Conservation (phyloP, 148 eudicot species). For the Fagopyrum esculentum region DNA sequence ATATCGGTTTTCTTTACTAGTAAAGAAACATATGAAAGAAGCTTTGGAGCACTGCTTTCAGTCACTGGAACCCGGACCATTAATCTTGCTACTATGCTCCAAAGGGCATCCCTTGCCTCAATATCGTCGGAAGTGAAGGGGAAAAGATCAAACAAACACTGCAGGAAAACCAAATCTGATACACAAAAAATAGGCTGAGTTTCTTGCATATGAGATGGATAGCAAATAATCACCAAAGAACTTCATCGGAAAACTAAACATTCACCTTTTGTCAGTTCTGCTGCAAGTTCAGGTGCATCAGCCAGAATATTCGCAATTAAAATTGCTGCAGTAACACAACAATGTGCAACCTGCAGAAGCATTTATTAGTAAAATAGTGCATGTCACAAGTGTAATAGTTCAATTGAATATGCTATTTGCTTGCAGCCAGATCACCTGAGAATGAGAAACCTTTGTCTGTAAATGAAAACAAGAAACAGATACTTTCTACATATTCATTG, state of each 20-base stretch:
- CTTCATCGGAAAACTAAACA: background rate
- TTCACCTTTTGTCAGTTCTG: conserved; percentile 66
- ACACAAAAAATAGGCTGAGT: conserved; percentile 18
- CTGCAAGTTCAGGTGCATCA: conserved; percentile 52
- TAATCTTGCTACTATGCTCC: conserved; percentile 66
- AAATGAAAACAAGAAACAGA: background rate
- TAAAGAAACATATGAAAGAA: conserved; percentile 37
- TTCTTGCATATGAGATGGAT: background rate
- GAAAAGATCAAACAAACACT: conserved; percentile 65
- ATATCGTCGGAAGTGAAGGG: conserved; percentile 75
- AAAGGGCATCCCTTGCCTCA: conserved; percentile 79
- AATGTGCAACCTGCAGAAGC: conserved; percentile 61
- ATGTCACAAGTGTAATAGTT: background rate
- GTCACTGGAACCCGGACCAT: conserved; percentile 32
- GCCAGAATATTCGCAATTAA: conserved; percentile 74
- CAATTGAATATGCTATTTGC: background rate
- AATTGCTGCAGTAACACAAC: conserved; percentile 85
- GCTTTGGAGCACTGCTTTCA: conserved; percentile 44
- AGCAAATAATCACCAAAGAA: background rate
- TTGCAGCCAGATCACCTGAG: no score
- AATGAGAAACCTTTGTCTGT: no score
- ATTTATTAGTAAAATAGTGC: background rate
- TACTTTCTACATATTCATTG: background rate
- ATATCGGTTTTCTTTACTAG: conserved; percentile 53
- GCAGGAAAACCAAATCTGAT: conserved; percentile 56